These are phyloP conservation scores for Clonostachys solani DNA, from an alignment of 2,329 filamentous ascomycete genomes.

Conservation along the genomic window DNA sequence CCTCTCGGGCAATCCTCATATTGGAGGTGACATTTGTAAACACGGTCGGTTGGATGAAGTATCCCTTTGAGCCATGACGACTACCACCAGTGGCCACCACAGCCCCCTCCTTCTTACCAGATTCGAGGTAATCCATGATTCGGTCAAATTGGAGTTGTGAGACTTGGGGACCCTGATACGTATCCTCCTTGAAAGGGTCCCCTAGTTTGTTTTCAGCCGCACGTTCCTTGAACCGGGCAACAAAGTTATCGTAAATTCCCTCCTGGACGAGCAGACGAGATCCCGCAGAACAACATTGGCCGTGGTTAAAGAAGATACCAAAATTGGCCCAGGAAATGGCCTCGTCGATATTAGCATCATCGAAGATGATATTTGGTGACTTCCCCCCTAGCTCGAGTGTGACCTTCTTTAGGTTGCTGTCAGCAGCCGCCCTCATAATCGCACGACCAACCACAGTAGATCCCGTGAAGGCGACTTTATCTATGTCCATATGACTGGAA, in stretches of 20 bases:
- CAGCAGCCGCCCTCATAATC: constrained; percentile 67
- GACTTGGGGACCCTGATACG: constrained; percentile 38
- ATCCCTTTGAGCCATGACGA: constrained; percentile 65
- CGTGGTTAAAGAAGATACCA: constrained; percentile 14
- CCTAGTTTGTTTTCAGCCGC: constrained; percentile 54
- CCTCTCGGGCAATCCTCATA: constrained; percentile 85
- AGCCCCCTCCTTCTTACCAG: constrained; percentile 49
- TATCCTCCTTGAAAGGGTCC: constrained; percentile 54
- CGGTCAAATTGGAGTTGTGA: constrained; percentile 43
- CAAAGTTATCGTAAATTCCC: constrained; percentile 54
- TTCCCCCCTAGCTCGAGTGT: constrained; percentile 63
- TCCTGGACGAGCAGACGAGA: constrained; percentile 60
- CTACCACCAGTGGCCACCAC: constrained; percentile 45
- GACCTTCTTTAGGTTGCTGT: constrained; percentile 58
- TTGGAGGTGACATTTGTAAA: constrained; percentile 72
- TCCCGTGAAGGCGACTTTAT: constrained; percentile 68
- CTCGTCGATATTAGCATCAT: constrained; percentile 59
- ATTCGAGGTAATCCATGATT: constrained; percentile 36
- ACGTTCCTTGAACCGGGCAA: constrained; percentile 59
- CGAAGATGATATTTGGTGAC: constrained; percentile 57
- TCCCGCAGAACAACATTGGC: constrained; percentile 54
- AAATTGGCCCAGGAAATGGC: constrained; percentile 34
- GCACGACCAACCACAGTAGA: constrained; percentile 60
- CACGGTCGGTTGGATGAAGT: constrained; percentile 84
- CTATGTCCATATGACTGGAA: constrained; percentile 48